Evolutionary conservation across 441 rosid species (phyloP).

Genomic region (Croton laevigatus): DNA sequence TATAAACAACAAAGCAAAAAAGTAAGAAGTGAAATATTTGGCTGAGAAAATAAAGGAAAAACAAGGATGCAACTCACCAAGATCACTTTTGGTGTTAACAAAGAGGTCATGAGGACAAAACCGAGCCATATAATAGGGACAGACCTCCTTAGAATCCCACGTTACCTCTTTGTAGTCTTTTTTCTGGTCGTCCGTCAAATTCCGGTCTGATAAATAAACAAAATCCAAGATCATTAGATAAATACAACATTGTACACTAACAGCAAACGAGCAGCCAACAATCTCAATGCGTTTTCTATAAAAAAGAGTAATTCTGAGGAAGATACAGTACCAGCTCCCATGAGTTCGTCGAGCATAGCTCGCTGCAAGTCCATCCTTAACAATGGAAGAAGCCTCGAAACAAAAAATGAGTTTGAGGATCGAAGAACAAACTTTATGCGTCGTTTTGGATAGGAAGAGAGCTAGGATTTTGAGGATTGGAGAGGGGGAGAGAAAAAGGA

Average conservation of each 20-base stretch:
- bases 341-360: conserved; percentile 94
- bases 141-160: conserved; percentile 98
- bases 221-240: neutral
- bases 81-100: conserved; percentile 95
- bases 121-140: conserved; percentile 90
- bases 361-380: conserved; percentile 85
- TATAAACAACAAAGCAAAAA: conserved; percentile 20
- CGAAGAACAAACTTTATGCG: neutral
- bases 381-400: neutral
- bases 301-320: neutral
- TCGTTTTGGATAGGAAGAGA: neutral
- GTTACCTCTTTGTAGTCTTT: conserved; percentile 75
- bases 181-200: conserved; percentile 87
- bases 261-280: neutral
- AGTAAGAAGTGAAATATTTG: neutral
- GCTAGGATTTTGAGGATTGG: neutral
- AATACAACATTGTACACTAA: neutral
- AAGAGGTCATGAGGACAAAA: conserved; percentile 99
- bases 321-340: conserved; percentile 74
- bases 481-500: neutral
- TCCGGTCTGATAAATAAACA: conserved; percentile 56
- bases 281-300: neutral
- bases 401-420: neutral
- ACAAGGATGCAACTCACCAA: conserved; percentile 47
- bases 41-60: neutral